Base-by-base conservation (phyloP, 1,139 yeast species). In the Lizanozyma gosingica region DNA sequence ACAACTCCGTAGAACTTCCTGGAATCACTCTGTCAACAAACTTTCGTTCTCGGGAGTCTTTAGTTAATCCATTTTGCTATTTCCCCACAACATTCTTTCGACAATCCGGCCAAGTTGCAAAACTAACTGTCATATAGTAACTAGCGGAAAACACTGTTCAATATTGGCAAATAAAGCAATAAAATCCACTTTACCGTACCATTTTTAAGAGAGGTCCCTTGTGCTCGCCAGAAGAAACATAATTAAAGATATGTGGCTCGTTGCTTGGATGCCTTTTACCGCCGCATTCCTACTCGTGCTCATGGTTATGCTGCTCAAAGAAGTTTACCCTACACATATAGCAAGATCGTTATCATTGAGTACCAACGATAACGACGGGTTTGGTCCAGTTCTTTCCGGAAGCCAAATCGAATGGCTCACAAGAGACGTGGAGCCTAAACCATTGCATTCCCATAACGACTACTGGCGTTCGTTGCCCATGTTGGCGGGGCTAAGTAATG, bases 361-460 rank as follows among this genome's bases (percentile, higher is more conserved):
- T 11, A 22, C 29, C 40, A 42, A 43, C 15, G 53, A 52, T 2
- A 18, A 36, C 2, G 42, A 44, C 9, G 35, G 27, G 16, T 14
- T 41, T 9, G 49, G 52, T 1, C 54, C 54, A 2, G 37, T 42
- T 17, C 41, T 49, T 11, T 48, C 51, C 33, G 41, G 29, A 6
- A 22, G 29, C 11, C 29, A 22, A 11, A 22, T 63, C 2, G 72
- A 67, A 42, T 47, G 53, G 14, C 53, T 77, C 35, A 77, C 78
- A 2, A 59, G 74, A 40, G 80, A 76, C 48, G 76, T 76, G 1
- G 57, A 65, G 33, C 56, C 72, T 29, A 65, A 69, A 40, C 75
- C 76, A 4, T 63, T 81, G 16, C 92, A 83, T 51, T 79, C 87
- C 0, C 92, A 83, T 53, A 83, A 83, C 52, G 92, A 83, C 54